phyloP scores from a whole-genome alignment of 331 rosid genomes.

The Pyracantha coccinea region DNA sequence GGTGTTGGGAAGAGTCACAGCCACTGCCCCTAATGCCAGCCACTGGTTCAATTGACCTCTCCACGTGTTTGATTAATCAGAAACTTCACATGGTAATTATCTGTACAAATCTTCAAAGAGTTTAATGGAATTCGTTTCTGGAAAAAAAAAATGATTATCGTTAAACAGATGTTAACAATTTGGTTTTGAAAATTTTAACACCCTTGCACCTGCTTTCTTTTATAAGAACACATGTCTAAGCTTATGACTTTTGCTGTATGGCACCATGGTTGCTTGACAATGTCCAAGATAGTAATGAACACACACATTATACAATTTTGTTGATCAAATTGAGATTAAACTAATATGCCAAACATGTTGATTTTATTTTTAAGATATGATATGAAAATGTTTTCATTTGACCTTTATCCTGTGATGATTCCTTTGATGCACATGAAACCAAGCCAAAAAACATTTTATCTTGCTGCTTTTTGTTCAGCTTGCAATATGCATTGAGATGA shows the following conservation, averaged over 20 bases:
- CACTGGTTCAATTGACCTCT: conserved; percentile 68
- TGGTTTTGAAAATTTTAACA: not conserved
- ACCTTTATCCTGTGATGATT: not conserved
- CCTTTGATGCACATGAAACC: not conserved
- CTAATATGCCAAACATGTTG: not conserved
- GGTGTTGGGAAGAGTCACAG: conserved; percentile 99
- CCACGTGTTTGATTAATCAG: conserved; percentile 83
- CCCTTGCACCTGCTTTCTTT: not conserved
- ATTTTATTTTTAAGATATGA: not conserved
- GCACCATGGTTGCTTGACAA: not conserved
- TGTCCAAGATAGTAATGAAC: not conserved
- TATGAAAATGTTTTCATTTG: not conserved
- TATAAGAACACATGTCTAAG: not conserved
- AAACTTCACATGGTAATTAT: conserved; percentile 83
- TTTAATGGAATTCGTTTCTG: conserved; percentile 3
- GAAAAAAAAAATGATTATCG: not conserved
- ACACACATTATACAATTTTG: not conserved
- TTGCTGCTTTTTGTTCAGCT: conserved; percentile 48
- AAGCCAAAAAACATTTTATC: conserved; percentile 7
- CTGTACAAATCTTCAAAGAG: conserved; percentile 8
- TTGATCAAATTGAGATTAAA: not conserved
- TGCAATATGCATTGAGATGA: conserved; percentile 84
- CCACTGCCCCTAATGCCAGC: conserved; percentile 73
- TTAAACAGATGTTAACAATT: not conserved
- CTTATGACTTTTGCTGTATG: not conserved